Percentiles rank a stretch among this genome's conserved stretches.
Evolutionary conservation across 495 filamentous ascomycete species (phyloP).

Genomic region (Podospora bellae-mahoneyi): DNA sequence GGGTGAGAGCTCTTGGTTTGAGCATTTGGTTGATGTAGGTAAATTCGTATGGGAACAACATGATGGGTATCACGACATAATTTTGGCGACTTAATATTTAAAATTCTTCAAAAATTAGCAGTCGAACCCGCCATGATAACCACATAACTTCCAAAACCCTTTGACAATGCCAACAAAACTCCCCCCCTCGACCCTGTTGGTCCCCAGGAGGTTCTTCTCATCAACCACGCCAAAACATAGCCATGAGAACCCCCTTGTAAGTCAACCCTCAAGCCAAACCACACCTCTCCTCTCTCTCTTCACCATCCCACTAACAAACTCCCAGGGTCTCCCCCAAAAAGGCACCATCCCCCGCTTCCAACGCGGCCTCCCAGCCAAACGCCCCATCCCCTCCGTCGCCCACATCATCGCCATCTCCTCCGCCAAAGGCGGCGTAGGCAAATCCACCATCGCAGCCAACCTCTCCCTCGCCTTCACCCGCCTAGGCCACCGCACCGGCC

Average conservation of each 20-base stretch:
- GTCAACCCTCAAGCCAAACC: not conserved
- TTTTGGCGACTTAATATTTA: not conserved
- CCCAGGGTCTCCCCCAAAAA: slow-evolving; percentile 74
- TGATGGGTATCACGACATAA: not conserved
- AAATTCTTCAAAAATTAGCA: not conserved
- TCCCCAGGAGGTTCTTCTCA: slow-evolving; percentile 54
- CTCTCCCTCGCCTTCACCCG: slow-evolving; percentile 81
- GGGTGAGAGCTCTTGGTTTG: not conserved
- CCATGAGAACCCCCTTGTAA: slow-evolving; percentile 93
- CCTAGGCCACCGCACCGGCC: slow-evolving; percentile 72
- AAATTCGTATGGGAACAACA: not conserved
- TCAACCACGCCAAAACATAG: slow-evolving; percentile 6
- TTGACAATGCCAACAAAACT: slow-evolving; percentile 39
- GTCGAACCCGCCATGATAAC: not conserved
- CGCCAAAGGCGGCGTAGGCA: slow-evolving; percentile 95
- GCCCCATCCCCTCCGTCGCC: slow-evolving; percentile 72
- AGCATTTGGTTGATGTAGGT: not conserved
- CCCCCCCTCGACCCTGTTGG: slow-evolving; percentile 56
- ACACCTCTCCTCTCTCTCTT: not conserved
- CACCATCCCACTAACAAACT: slow-evolving; percentile 16
- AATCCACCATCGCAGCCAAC: slow-evolving; percentile 90
- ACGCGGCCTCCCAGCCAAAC: slow-evolving; percentile 76
- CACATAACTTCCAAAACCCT: not conserved
- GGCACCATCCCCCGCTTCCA: slow-evolving; percentile 79
- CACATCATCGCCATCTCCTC: slow-evolving; percentile 92